phyloP scores from a whole-genome alignment of 2,329 filamentous ascomycete genomes.

The Penicillium thymicola region DNA sequence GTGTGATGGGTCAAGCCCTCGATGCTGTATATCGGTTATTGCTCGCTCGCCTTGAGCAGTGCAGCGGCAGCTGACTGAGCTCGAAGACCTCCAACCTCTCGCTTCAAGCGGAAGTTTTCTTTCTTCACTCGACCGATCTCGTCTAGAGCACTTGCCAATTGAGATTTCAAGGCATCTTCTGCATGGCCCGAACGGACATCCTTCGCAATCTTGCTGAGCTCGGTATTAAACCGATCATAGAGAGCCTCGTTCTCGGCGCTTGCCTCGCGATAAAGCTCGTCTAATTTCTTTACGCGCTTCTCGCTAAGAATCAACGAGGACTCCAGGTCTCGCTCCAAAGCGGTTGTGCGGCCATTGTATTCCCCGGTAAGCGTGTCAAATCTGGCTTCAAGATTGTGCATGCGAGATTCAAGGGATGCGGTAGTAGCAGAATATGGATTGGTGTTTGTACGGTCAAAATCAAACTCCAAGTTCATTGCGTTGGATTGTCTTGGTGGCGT shows the following conservation, averaged over 20 bases:
- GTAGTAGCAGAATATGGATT: conserved; percentile 16
- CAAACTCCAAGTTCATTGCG: conserved; percentile 20
- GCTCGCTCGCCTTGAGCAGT: conserved; percentile 31
- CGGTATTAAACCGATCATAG: conserved; percentile 89
- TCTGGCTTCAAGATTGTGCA: conserved; percentile 65
- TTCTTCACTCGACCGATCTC: conserved; percentile 75
- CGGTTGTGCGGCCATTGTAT: conserved; percentile 58
- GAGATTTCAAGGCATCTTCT: conserved; percentile 70
- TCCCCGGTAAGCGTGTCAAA: conserved; percentile 60
- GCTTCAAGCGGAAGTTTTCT: conserved; percentile 78
- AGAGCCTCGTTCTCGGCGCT: conserved; percentile 89
- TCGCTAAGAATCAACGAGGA: conserved; percentile 70
- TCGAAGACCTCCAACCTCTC: conserved; percentile 72
- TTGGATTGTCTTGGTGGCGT: conserved; percentile 33
- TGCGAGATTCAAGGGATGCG: conserved; percentile 44
- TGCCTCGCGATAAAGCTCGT: conserved; percentile 83
- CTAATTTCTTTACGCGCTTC: conserved; percentile 73
- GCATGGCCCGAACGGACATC: conserved; percentile 73
- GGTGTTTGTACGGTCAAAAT: conserved; percentile 28
- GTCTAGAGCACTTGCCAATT: conserved; percentile 70
- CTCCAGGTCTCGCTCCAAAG: conserved; percentile 68
- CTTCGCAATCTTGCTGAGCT: conserved; percentile 77
- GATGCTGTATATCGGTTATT: conserved; percentile 9
- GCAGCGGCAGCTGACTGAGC: conserved; percentile 43
- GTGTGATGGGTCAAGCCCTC: neutral